phyloP scores from a whole-genome alignment of 768 basidiomycete genomes.

The Clathrus columnatus region DNA sequence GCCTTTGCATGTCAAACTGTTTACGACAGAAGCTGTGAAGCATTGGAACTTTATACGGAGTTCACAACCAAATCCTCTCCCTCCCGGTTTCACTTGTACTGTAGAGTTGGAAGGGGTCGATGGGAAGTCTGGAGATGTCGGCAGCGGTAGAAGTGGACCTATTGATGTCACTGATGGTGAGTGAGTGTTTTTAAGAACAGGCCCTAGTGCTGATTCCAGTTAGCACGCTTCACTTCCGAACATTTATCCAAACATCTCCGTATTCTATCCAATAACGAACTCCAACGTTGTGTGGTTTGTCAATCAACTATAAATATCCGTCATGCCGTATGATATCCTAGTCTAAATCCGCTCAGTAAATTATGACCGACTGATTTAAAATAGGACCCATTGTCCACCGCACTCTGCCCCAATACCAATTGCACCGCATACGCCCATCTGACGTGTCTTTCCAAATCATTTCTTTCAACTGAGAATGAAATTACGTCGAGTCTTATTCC shows the following conservation, averaged over 20 bases:
- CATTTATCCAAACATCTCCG: slow-evolving; percentile 13
- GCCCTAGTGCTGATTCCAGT: neutral
- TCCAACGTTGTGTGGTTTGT: slow-evolving; percentile 25
- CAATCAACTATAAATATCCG: slow-evolving; percentile 31
- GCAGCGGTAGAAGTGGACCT: slow-evolving; percentile 47
- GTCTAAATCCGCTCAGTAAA: slow-evolving; percentile 2
- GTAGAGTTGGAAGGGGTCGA: slow-evolving; percentile 64
- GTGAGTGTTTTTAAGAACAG: neutral
- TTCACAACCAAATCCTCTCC: slow-evolving; percentile 27
- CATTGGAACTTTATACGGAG: slow-evolving; percentile 37
- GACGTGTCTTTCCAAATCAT: slow-evolving; percentile 42
- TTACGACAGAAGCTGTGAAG: slow-evolving; percentile 51
- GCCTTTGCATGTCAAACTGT: slow-evolving; percentile 70
- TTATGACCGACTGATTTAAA: neutral
- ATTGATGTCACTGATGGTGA: slow-evolving; percentile 52
- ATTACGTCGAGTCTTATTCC: slow-evolving; percentile 36
- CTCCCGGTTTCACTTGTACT: slow-evolving; percentile 40
- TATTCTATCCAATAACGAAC: neutral
- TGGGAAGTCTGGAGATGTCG: slow-evolving; percentile 46
- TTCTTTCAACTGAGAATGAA: slow-evolving; percentile 25
- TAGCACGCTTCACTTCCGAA: slow-evolving; percentile 10
- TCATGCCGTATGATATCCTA: slow-evolving; percentile 29
- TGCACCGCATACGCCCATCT: slow-evolving; percentile 53
- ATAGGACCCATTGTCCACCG: slow-evolving; percentile 42
- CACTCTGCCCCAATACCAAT: slow-evolving; percentile 42